phyloP scores from a whole-genome alignment of 352 stramenopile species.

The Pythium myriotylum region DNA sequence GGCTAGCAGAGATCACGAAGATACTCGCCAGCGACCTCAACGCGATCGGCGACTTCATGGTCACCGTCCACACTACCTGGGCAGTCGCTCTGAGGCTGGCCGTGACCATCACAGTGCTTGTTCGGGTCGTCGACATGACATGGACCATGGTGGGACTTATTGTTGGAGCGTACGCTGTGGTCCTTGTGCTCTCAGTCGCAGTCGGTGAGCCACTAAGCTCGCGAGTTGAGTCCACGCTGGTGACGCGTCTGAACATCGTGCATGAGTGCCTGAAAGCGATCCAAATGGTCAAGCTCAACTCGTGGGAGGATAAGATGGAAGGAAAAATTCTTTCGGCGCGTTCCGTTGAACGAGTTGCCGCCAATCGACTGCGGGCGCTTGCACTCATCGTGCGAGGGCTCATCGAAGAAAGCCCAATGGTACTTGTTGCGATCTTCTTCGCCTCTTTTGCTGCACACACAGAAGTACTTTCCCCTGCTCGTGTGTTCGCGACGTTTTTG shows the following conservation, averaged over 20 bases:
- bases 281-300: not conserved
- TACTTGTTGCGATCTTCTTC: not conserved
- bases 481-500: not conserved
- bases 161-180: not conserved
- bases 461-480: not conserved
- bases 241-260: no score
- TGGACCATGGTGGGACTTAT: not conserved
- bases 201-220: no score
- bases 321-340: no score
- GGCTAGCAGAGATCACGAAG: not conserved
- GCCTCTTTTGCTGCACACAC: not conserved
- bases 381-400: not conserved
- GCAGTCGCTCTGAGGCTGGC: not conserved
- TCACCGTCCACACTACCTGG: not conserved
- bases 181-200: not conserved
- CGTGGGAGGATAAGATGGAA: no score
- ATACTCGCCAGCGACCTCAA: not conserved
- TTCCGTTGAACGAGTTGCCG: not conserved
- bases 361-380: not conserved
- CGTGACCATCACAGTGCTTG: not conserved
- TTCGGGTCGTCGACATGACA: not conserved
- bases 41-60: not conserved
- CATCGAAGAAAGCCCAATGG: not conserved
- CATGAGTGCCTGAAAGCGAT: not conserved
- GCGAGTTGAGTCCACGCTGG: no score